These are phyloP conservation scores for Globisporangium polare DNA, from an alignment of 352 stramenopile species.

Conservation along the genomic window DNA sequence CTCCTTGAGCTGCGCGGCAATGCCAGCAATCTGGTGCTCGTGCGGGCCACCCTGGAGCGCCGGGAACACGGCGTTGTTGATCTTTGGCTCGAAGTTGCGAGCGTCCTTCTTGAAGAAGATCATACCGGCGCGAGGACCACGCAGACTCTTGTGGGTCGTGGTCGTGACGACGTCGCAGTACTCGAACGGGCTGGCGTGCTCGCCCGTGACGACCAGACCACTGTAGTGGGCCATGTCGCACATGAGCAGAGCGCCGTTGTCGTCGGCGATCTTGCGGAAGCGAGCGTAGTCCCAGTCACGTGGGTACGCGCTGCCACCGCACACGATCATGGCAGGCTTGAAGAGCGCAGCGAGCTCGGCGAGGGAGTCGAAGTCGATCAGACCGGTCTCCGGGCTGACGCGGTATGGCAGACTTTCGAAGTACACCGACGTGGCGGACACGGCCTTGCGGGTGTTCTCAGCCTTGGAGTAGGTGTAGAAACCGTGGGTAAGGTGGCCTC, in stretches of 20 bases:
- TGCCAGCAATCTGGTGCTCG: slow-evolving; percentile 98
- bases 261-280: slow-evolving; percentile 98
- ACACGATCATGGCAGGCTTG: slow-evolving; percentile 98
- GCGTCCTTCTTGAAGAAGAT: slow-evolving; percentile 99
- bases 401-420: slow-evolving; percentile 99
- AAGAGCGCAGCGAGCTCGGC: slow-evolving; percentile 93
- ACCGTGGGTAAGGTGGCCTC: slow-evolving; percentile 98
- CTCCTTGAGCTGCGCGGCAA: slow-evolving; percentile 98
- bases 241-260: slow-evolving; percentile 96
- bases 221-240: slow-evolving; percentile 99
- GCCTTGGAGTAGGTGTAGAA: slow-evolving; percentile 98
- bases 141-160: slow-evolving; percentile 99
- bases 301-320: slow-evolving; percentile 96
- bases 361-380: slow-evolving; percentile 98
- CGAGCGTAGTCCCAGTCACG: slow-evolving; percentile 98
- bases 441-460: slow-evolving; percentile 95
- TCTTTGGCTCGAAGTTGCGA: slow-evolving; percentile 90
- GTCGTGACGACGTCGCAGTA: slow-evolving; percentile 99
- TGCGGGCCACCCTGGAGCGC: slow-evolving; percentile 97
- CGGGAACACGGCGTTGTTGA: slow-evolving; percentile 99
- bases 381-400: slow-evolving; percentile 92
- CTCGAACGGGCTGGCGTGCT: slow-evolving; percentile 95
- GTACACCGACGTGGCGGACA: slow-evolving; percentile 99
- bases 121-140: slow-evolving; percentile 96
- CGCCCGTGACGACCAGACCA: slow-evolving; percentile 95